Evolutionary conservation across 202 grass and related monocot genomes (phyloP).

Genomic region (Zoysia matrella): DNA sequence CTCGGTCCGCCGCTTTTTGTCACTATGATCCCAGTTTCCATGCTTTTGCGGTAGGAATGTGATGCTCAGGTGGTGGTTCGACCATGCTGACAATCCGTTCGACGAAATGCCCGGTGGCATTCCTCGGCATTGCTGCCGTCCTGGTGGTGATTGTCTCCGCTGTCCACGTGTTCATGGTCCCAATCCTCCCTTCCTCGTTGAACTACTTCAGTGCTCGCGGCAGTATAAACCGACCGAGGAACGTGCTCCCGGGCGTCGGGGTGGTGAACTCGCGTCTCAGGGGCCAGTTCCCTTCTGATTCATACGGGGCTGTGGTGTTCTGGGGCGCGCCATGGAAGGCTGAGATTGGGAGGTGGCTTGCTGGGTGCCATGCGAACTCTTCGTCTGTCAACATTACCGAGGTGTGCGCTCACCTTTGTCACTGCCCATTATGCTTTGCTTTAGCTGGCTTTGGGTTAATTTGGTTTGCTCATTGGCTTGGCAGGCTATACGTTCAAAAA

Average conservation of each 20-base stretch:
- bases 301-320: conserved; percentile 52
- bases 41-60: no score
- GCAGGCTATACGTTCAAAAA: conserved; percentile 62
- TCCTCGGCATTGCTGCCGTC: conserved; percentile 40
- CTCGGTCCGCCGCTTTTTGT: not conserved
- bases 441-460: conserved; percentile 29
- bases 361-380: conserved; percentile 53
- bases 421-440: not conserved
- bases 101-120: conserved; percentile 58
- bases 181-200: conserved; percentile 51
- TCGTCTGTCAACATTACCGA: conserved; percentile 61
- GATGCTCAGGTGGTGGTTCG: no score
- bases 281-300: conserved; percentile 55
- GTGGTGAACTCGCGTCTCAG: conserved; percentile 41
- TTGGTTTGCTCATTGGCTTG: not conserved
- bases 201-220: conserved; percentile 3
- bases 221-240: not conserved
- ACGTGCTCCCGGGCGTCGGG: conserved; percentile 15
- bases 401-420: conserved; percentile 41
- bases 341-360: conserved; percentile 78
- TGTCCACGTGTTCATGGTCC: conserved; percentile 65
- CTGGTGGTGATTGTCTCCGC: conserved; percentile 54
- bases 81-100: conserved; percentile 48
- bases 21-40: no score
- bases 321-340: conserved; percentile 73